phyloP scores from a whole-genome alignment of 345 rosid species.

The Syzygium oleosum region DNA sequence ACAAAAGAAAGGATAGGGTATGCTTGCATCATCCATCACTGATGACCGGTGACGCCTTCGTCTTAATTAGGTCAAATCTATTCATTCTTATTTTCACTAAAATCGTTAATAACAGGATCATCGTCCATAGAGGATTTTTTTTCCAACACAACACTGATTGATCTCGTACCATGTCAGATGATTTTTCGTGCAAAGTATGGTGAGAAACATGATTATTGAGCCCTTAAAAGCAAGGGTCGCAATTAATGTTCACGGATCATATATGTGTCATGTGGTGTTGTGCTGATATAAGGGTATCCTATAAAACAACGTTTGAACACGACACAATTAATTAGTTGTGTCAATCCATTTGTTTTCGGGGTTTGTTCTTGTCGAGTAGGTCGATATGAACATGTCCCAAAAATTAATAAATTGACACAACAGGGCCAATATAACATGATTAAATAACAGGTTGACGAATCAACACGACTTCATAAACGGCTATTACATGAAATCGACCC shows the following conservation, averaged over 20 bases:
- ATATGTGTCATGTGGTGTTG: background rate
- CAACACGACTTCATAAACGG: background rate
- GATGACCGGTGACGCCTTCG: background rate
- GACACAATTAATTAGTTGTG: background rate
- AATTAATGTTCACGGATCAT: fast-evolving
- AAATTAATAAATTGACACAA: background rate
- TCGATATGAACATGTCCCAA: background rate
- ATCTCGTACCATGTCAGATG: background rate
- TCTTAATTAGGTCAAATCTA: background rate
- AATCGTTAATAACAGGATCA: too few relatives aligned
- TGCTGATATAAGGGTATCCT: background rate
- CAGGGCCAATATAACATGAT: background rate
- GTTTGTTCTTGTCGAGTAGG: background rate
- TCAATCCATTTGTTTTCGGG: background rate
- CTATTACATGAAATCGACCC: background rate
- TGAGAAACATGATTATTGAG: background rate
- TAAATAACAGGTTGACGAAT: background rate
- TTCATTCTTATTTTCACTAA: background rate
- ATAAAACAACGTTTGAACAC: background rate
- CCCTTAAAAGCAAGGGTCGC: background rate
- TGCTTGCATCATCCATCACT: background rate
- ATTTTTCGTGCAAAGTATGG: background rate
- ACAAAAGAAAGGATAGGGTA: background rate
- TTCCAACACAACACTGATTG: background rate
- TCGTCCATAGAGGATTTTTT: too few relatives aligned